Conservation (phyloP, 108 stramenopile species). For the Nannochloropsis gaditana region DNA sequence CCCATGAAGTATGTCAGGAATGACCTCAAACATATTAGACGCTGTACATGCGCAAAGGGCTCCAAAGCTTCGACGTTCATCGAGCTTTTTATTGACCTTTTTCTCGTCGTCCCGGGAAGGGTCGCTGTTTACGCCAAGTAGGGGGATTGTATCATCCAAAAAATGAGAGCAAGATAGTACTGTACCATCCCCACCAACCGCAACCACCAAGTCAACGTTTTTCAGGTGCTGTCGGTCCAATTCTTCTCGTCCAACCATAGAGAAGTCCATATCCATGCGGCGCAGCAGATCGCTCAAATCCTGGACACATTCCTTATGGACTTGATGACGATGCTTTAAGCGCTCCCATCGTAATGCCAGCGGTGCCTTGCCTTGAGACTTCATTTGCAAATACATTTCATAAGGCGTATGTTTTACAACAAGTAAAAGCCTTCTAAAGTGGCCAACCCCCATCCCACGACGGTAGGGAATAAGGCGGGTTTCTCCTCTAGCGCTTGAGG, state of each 20-base stretch:
- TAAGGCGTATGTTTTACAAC: constrained; percentile 95
- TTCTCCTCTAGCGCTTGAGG: no score
- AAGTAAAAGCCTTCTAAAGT: constrained; percentile 62
- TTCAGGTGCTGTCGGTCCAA: constrained; percentile 85
- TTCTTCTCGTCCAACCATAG: constrained; percentile 83
- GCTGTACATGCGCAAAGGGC: constrained; percentile 78
- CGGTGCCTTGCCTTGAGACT: constrained; percentile 85
- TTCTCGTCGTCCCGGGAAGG: constrained; percentile 47
- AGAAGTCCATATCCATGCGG: constrained; percentile 67
- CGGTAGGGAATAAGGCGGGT: no score
- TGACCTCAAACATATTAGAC: constrained; percentile 62
- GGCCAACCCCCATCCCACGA: not conserved
- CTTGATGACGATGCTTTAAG: constrained; percentile 64
- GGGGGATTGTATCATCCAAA: constrained; percentile 48
- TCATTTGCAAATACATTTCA: constrained; percentile 73
- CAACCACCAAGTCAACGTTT: constrained; percentile 80
- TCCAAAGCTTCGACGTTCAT: constrained; percentile 83
- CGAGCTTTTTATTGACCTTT: constrained; percentile 63
- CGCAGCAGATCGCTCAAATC: constrained; percentile 36
- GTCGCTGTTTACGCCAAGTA: constrained; percentile 59
- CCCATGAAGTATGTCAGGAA: constrained; percentile 69
- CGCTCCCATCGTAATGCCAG: constrained; percentile 83
- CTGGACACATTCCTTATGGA: constrained; percentile 80
- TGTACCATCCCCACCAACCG: constrained; percentile 94
- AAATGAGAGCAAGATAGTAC: constrained; percentile 62